Conservation (phyloP, 2,329 filamentous ascomycete genomes). For the Chaetomiaceae sp. region DNA sequence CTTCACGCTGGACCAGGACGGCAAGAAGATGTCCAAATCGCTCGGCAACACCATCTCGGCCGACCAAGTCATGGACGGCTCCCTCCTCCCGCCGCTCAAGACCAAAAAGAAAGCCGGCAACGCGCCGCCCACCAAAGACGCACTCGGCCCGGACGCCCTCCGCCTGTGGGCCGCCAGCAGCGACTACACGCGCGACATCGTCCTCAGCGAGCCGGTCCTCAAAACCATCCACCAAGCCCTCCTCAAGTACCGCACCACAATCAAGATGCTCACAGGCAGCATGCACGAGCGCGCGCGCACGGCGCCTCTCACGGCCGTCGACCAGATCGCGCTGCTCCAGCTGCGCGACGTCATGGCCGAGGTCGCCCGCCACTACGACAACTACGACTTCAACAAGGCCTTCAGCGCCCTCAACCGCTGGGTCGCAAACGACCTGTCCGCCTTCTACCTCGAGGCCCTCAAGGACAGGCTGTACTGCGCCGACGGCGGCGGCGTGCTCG, state of each 20-base stretch:
- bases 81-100: conserved; percentile 66
- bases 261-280: conserved; percentile 85
- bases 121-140: conserved; percentile 49
- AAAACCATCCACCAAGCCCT: conserved; percentile 70
- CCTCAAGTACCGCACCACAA: conserved; percentile 81
- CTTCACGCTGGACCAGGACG: conserved; percentile 81
- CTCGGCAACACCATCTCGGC: conserved; percentile 84
- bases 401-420: conserved; percentile 71
- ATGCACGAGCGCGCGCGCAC: conserved; percentile 51
- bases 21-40: conserved; percentile 99
- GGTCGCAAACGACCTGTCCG: conserved; percentile 76
- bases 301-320: conserved; percentile 53
- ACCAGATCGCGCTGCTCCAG: conserved; percentile 74
- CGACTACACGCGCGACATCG: conserved; percentile 85
- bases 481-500: conserved; percentile 58
- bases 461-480: conserved; percentile 93
- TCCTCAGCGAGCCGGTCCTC: conserved; percentile 73
- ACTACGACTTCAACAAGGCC: conserved; percentile 79
- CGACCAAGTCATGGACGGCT: conserved; percentile 77
- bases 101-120: conserved; percentile 44
- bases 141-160: conserved; percentile 79
- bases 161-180: conserved; percentile 87
- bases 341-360: conserved; percentile 60
- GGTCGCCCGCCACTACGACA: conserved; percentile 60
- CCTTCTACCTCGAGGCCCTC: conserved; percentile 88